Base-by-base conservation (phyloP, 768 basidiomycete species). In the Lactifluus piperatus region DNA sequence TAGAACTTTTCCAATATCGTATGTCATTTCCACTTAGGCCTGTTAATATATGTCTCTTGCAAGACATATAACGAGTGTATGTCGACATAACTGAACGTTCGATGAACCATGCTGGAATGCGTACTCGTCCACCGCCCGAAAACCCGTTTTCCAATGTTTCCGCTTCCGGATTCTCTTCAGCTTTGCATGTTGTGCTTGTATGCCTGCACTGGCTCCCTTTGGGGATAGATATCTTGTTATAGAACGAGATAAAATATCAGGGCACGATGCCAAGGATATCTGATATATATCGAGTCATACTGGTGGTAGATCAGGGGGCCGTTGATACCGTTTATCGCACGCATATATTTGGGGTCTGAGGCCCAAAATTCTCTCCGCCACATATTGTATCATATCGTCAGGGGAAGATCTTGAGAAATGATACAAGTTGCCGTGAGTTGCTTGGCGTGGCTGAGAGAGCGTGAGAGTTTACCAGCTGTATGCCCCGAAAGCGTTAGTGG, bases 1-100 rank as follows among this genome's bases (percentile, higher is more conserved):
- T 56, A 60, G 59, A 56, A 56, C 55, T 34, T 47, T 51, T 5
- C 44, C 36, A 44, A 45, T 58, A 37, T 51, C 59, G 59, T 60
- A 51, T 29, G 60, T 39, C 27, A 14, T 61, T 50, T 51, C 36
- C 20, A 30, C 53, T 26, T 36, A 18, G 48, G 57, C 43, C 39
- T 47, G 50, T 58, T 53, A 34, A 48, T 53, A 51, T 39, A 44
- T 60, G 53, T 54, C 46, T 55, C 45, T n/a, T 41, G 49, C 43
- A 36, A 45, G 54, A 22, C 18, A 18, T 51, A 51, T 56, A 46
- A 32, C 39, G 54, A 51, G 46, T 29, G 34, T 37, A 47, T 11
- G n/a, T 24, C 20, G n/a, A 13, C 18, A 11, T 51, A 27, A 22
- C 11, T 4, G n/a, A n/a, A n/a, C n/a, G n/a, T n/a, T n/a, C n/a